A percentile compares a stretch with the other conserved stretches of the same genome.
Conservation (phyloP, 2,329 filamentous ascomycete species). For the Meredithiella fracta region DNA sequence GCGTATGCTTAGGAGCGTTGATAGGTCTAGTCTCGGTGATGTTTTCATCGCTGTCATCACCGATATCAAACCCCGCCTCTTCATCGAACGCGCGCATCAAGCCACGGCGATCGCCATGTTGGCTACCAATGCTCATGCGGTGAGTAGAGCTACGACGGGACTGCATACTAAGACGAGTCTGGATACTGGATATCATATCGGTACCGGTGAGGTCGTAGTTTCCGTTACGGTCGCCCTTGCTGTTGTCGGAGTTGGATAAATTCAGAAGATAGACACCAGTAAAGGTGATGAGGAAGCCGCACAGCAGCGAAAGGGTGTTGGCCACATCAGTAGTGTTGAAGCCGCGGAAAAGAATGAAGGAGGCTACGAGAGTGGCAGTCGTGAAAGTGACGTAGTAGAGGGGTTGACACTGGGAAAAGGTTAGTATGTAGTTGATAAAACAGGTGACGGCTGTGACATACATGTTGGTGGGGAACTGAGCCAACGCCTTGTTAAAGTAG, state of each 20-base stretch:
- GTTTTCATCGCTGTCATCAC: conserved; percentile 39
- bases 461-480: conserved; percentile 95
- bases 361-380: conserved; percentile 81
- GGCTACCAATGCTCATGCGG: conserved; percentile 47
- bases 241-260: conserved; percentile 80
- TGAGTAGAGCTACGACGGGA: conserved; percentile 55
- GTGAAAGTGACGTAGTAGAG: conserved; percentile 97
- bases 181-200: conserved; percentile 74
- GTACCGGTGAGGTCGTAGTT: conserved; percentile 70
- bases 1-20: conserved; percentile 14
- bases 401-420: conserved; percentile 58
- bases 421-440: background rate
- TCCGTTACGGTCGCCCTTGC: conserved; percentile 46
- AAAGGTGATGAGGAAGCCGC: conserved; percentile 88
- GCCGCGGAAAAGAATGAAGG: conserved; percentile 87
- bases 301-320: conserved; percentile 81
- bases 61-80: conserved; percentile 61
- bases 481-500: conserved; percentile 97
- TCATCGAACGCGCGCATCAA: conserved; percentile 83
- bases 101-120: conserved; percentile 56
- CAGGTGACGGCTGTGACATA: conserved; percentile 31
- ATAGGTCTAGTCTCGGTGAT: conserved; percentile 15
- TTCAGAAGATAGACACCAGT: conserved; percentile 91
- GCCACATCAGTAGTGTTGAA: conserved; percentile 90
- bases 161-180: conserved; percentile 90